phyloP scores from a whole-genome alignment of 139 green algal species.

The Dunaliella primolecta region DNA sequence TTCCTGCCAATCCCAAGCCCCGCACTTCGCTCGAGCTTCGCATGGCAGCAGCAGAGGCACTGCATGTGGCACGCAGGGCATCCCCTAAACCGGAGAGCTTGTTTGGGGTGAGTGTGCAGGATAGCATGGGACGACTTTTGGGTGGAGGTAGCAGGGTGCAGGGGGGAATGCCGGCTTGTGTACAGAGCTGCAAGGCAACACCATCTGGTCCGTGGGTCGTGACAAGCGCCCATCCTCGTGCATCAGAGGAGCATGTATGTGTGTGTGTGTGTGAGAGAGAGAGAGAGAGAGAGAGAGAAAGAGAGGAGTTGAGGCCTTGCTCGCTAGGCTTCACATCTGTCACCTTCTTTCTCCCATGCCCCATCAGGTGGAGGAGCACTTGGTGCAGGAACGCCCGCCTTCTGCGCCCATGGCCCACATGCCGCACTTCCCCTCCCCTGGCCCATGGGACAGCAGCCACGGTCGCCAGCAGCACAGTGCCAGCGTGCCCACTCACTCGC shows the following conservation, averaged over 20 bases:
- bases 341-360: no score
- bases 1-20: no score
- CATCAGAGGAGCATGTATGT: no score
- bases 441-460: background rate
- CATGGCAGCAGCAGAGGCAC: constrained; percentile 5
- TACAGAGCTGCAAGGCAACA: no score
- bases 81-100: background rate
- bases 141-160: background rate
- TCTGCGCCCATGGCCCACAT: background rate
- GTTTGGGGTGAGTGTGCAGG: background rate
- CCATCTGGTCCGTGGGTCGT: no score
- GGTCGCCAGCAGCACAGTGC: background rate
- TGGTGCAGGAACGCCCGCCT: background rate
- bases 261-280: no score
- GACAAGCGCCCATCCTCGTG: no score
- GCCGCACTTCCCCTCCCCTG: background rate
- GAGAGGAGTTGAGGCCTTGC: no score
- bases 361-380: background rate
- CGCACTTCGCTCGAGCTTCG: background rate
- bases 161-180: no score
- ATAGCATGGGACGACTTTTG: background rate
- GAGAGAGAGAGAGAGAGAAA: no score
- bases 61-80: constrained; percentile 7
- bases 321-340: no score
- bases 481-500: background rate